Conservation (phyloP, 768 basidiomycete genomes). For the Austroboletus festivus region DNA sequence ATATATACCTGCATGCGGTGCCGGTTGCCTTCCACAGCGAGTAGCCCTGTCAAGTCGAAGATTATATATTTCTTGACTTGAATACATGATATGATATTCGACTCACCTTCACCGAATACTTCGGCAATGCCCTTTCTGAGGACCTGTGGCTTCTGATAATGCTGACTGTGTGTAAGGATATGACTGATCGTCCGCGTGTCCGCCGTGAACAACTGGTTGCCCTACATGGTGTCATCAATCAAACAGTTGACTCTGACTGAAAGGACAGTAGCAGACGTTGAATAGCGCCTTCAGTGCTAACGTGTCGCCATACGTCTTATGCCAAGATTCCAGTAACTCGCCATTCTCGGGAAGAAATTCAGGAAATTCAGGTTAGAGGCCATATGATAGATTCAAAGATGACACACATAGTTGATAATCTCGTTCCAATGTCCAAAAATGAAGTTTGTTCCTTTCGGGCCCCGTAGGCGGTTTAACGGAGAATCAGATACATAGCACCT, state of each 20-base stretch:
- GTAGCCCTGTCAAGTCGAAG: constrained; percentile 1
- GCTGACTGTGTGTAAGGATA: constrained; percentile 47
- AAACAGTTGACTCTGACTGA: too few species aligned
- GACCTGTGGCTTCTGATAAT: constrained; percentile 3
- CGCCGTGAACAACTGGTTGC: constrained; percentile 46
- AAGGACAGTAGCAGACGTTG: not conserved
- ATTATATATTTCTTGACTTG: too few species aligned
- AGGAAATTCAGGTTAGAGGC: too few species aligned
- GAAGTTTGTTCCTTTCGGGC: constrained; percentile 42
- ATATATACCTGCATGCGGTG: constrained; percentile 36
- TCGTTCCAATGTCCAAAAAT: constrained; percentile 50
- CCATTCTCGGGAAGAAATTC: too few species aligned
- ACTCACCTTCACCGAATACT: not conserved
- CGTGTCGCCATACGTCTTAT: constrained; percentile 9
- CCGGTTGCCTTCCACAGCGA: constrained; percentile 17
- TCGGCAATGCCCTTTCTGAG: not conserved
- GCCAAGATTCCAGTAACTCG: constrained; percentile 14
- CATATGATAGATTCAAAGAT: too few species aligned
- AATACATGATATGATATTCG: too few species aligned
- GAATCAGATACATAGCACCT: constrained; percentile 40
- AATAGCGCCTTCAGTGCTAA: constrained; percentile 11
- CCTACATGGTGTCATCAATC: too few species aligned
- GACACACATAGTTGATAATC: constrained; percentile 41
- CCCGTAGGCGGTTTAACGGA: constrained; percentile 43
- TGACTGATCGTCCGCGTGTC: constrained; percentile 64